These are phyloP conservation scores for Cladorrhinum samala DNA, from an alignment of 495 filamentous ascomycete species.

Conservation along the genomic window DNA sequence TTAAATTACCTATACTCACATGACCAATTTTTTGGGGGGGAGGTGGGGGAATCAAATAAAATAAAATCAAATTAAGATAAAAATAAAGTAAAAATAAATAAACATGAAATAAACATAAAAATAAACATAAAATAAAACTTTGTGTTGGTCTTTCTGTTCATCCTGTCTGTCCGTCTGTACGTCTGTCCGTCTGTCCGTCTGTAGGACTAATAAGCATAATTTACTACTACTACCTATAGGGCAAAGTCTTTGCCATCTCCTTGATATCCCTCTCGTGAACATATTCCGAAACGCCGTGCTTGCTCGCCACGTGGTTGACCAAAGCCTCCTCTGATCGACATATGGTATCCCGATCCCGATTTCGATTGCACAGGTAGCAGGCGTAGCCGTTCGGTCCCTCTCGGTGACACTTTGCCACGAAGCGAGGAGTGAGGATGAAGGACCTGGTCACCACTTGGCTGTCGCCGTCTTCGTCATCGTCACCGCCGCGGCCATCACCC, in stretches of 20 bases:
- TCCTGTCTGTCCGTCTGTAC: too few relatives aligned
- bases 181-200: too few relatives aligned
- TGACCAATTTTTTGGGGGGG: too few relatives aligned
- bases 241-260: slow-evolving; percentile 11
- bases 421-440: slow-evolving; percentile 26
- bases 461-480: slow-evolving; percentile 11
- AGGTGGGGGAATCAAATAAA: too few relatives aligned
- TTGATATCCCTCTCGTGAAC: slow-evolving; percentile 25
- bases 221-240: slow-evolving; percentile 7
- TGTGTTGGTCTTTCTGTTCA: too few relatives aligned
- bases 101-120: too few relatives aligned
- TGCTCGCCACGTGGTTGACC: slow-evolving; percentile 25
- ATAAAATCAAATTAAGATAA: too few relatives aligned
- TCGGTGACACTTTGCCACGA: slow-evolving; percentile 33
- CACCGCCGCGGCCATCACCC: neutral
- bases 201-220: too few relatives aligned
- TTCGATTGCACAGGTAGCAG: slow-evolving; percentile 24
- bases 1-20: too few relatives aligned
- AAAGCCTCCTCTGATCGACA: slow-evolving; percentile 21
- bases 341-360: slow-evolving; percentile 27
- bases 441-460: slow-evolving; percentile 20
- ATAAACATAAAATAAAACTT: too few relatives aligned
- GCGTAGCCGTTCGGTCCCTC: slow-evolving; percentile 21
- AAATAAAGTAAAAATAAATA: too few relatives aligned
- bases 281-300: slow-evolving; percentile 25